Percentiles rank a stretch among this genome's conserved stretches.
These are phyloP conservation scores for Zalerion maritima DNA, from an alignment of 495 filamentous ascomycete species.

Conservation along the genomic window DNA sequence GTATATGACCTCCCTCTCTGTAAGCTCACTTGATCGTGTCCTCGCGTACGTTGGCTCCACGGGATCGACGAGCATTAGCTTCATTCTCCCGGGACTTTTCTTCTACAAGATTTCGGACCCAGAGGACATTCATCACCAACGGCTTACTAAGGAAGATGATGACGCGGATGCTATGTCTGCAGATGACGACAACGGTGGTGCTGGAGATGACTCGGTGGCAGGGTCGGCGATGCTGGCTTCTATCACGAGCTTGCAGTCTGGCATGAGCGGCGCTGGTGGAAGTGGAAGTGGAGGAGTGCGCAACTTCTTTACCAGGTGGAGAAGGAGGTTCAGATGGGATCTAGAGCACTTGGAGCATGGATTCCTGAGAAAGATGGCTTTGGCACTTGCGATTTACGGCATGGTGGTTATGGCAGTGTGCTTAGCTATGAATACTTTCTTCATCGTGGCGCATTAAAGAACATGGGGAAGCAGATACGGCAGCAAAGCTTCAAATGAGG, in stretches of 20 bases:
- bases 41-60: slow-evolving; percentile 93
- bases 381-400: slow-evolving; percentile 73
- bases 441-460: slow-evolving; percentile 39
- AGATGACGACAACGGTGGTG: slow-evolving; percentile 23
- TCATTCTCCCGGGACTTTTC: slow-evolving; percentile 89
- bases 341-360: slow-evolving; percentile 32
- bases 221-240: neutral
- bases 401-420: slow-evolving; percentile 79
- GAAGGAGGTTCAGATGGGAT: slow-evolving; percentile 29
- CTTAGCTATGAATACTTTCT: slow-evolving; percentile 68
- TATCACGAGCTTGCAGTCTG: slow-evolving; percentile 28
- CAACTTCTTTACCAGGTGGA: slow-evolving; percentile 21
- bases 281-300: slow-evolving; percentile 9
- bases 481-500: too few species aligned
- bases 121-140: slow-evolving; percentile 67
- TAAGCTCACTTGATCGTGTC: slow-evolving; percentile 76
- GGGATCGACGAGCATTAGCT: slow-evolving; percentile 85
- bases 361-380: slow-evolving; percentile 54
- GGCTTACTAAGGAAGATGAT: slow-evolving; percentile 79
- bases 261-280: slow-evolving; percentile 8
- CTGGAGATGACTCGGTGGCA: neutral
- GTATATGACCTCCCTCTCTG: slow-evolving; percentile 79
- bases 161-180: slow-evolving; percentile 36
- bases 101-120: slow-evolving; percentile 96
- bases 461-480: too few species aligned